These are phyloP conservation scores for Sicyos baderoa DNA, from an alignment of 306 rosid genomes.

Conservation along the genomic window DNA sequence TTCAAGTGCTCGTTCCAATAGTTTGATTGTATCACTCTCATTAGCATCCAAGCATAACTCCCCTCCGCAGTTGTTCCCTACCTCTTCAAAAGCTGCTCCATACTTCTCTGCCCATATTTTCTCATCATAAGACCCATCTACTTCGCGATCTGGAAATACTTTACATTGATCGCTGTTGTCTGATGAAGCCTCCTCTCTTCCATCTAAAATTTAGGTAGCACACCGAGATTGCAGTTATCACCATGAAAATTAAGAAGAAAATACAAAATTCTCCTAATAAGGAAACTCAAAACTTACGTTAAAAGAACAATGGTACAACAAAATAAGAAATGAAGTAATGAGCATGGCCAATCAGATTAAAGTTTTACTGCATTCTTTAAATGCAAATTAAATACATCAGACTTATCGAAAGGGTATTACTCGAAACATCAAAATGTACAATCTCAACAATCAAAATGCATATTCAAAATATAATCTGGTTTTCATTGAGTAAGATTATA, in stretches of 20 bases:
- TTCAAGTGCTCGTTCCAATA: constrained; percentile 38
- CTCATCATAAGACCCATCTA: constrained; percentile 21
- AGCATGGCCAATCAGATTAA: neutral
- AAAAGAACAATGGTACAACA: neutral
- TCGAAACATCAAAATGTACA: no score
- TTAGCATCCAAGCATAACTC: constrained; percentile 20
- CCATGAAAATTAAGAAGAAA: constrained; percentile 13
- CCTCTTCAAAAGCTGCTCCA: constrained; percentile 20
- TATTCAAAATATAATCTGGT: neutral
- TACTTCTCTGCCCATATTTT: constrained; percentile 15
- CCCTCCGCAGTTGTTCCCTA: constrained; percentile 15
- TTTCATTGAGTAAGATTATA: neutral
- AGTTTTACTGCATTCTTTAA: neutral
- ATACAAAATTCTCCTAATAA: neutral
- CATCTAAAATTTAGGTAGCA: constrained; percentile 26
- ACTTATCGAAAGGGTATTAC: no score
- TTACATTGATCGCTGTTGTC: constrained; percentile 14
- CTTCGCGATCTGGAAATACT: constrained; percentile 7
- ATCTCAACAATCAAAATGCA: no score
- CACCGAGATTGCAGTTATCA: constrained; percentile 6
- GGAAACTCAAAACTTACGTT: constrained; percentile 8
- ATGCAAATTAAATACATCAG: neutral
- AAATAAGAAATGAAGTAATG: constrained; percentile 5
- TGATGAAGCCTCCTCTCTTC: constrained; percentile 17
- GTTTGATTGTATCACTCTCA: constrained; percentile 26